Conservation (phyloP, 306 rosid genomes). For the Comarum palustre region DNA sequence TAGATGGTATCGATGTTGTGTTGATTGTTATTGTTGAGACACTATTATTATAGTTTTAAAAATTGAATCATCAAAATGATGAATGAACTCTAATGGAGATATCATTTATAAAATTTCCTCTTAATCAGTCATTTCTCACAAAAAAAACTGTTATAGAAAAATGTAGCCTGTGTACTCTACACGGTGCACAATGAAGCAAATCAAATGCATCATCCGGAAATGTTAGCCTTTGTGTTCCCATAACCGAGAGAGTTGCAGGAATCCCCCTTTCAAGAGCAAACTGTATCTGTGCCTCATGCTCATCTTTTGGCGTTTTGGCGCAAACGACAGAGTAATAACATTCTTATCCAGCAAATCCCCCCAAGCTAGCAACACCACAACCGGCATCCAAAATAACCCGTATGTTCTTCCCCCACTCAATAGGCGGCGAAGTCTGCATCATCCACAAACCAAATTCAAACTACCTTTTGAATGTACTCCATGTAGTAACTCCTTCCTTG, state of each 20-base stretch:
- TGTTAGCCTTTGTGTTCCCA: conserved; percentile 81
- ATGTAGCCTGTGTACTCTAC: conserved; percentile 97
- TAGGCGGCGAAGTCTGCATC: conserved; percentile 47
- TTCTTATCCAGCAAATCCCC: conserved; percentile 80
- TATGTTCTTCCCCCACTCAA: conserved; percentile 72
- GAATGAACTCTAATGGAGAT: conserved; percentile 84
- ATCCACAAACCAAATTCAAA: conserved; percentile 9
- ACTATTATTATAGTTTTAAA: no score
- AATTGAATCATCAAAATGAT: no score
- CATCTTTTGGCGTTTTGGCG: conserved; percentile 97
- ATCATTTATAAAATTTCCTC: no score
- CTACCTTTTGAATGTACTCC: conserved; percentile 62
- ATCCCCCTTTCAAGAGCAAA: conserved; percentile 98
- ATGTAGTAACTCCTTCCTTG: conserved; percentile 83
- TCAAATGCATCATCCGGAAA: conserved; percentile 76
- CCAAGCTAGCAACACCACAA: conserved; percentile 98
- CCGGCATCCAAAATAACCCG: conserved; percentile 92
- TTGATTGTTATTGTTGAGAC: no score
- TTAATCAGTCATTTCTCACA: conserved; percentile 67
- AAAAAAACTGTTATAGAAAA: conserved; percentile 11
- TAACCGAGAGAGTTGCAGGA: conserved; percentile 90
- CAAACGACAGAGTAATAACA: conserved; percentile 89
- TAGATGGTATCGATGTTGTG: no score
- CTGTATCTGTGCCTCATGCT: conserved; percentile 98
- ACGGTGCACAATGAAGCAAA: conserved; percentile 92